Evolutionary conservation across 2,329 filamentous ascomycete species (phyloP), one percentile per base, ranked within the genome.

Genomic region (Calonectria pseudoreteaudii): DNA sequence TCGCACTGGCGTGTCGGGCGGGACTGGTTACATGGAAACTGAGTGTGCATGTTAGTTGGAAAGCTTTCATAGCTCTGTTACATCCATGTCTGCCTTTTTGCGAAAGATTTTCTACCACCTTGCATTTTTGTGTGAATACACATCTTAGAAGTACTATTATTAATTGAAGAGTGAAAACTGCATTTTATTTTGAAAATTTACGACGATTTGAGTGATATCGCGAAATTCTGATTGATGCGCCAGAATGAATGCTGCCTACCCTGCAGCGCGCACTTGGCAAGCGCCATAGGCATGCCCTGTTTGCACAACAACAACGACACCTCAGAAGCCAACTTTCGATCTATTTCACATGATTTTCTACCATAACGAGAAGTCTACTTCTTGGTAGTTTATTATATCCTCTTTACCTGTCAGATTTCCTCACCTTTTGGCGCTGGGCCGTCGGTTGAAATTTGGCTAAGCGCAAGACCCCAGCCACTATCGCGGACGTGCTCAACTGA

Each of bases 401-500:
- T 14, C 38, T 16, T 18, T 41, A 18, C 16, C 5, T 5, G 38
- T 18, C 16, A 20, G 41, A 47, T 10, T 11, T 47, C 18, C 18
- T 4, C 13, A 47, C 20, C 41, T 47, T 47, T 9, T 18, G 38
- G 38, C 11, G 11, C 7, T 49, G 30, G 41, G 14, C 13, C 26
- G 18, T 44, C 30, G 36, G 49, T 49, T 66, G 38, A 70, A 70
- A 66, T 36, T 41, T 60, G 23, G 58, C 34, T 38, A 53, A 66
- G 58, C 58, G 68, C 58, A 20, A 14, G n/a, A 18, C 20, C 28
- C 58, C 34, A 44, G n/a, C 34, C 31, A 18, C 47, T 31, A 64
- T 64, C 31, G 34, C 18, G 44, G 34, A 47, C 49, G 28, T 28
- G 16, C 65, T 34, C 34, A n/a, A 47, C 41, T 56, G 31, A 30